These are phyloP conservation scores for Nymphaea colorata DNA, from an alignment of 164 flowering plant genomes.

Conservation along the genomic window DNA sequence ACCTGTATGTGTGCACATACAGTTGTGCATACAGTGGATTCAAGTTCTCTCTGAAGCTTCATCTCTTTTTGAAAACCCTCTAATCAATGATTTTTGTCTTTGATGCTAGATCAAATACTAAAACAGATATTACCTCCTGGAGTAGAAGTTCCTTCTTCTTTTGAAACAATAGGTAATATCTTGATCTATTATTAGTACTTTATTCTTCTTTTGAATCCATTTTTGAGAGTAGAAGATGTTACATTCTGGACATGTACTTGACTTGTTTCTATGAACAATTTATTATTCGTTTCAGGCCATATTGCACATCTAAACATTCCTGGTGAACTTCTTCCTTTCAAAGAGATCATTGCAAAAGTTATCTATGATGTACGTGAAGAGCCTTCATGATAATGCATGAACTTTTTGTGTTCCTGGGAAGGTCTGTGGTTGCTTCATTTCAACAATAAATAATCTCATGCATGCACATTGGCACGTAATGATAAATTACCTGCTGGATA, in stretches of 20 bases:
- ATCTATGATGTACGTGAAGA: constrained; percentile 76
- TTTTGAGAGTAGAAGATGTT: too few relatives aligned
- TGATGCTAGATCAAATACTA: constrained; percentile 57
- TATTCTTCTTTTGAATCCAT: too few relatives aligned
- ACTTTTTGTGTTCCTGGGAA: too few relatives aligned
- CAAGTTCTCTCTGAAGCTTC: too few relatives aligned
- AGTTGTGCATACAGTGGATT: too few relatives aligned
- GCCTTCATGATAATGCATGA: too few relatives aligned
- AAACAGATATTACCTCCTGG: constrained; percentile 90
- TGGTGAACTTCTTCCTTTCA: constrained; percentile 76
- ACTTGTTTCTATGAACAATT: too few relatives aligned
- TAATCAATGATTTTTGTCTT: constrained; percentile 1
- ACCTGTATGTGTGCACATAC: too few relatives aligned
- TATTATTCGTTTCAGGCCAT: constrained; percentile 59
- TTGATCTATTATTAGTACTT: too few relatives aligned
- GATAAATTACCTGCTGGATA: too few relatives aligned
- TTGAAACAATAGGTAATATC: constrained; percentile 84
- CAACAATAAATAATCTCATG: constrained; percentile 1
- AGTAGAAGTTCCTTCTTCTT: constrained; percentile 90
- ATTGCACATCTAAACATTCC: constrained; percentile 89
- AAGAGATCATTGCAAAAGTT: constrained; percentile 89
- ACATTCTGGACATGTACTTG: too few relatives aligned
- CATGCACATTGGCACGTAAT: neutral
- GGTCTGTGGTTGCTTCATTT: constrained; percentile 1
- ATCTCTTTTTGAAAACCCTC: too few relatives aligned